A percentile compares a stretch with the other conserved stretches of the same genome.
Evolutionary conservation across 495 filamentous ascomycete species (phyloP).

Genomic region (Achaetomiella virescens): DNA sequence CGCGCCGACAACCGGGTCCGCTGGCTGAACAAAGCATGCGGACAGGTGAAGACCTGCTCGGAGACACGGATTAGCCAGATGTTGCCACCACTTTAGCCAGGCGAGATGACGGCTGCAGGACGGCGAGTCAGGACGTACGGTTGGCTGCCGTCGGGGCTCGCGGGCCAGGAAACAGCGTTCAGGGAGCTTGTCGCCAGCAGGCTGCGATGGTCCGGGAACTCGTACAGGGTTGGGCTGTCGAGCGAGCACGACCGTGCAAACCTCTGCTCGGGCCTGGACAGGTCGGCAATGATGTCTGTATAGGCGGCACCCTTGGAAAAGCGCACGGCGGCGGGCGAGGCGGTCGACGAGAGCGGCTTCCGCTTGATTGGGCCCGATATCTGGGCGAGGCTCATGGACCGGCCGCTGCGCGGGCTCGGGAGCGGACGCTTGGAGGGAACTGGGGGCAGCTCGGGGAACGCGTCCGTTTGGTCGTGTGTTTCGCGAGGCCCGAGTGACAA

Average conservation of each 20-base stretch:
- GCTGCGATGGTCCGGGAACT: constrained; percentile 38
- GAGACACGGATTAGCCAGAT: constrained; percentile 19
- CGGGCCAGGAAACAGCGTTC: constrained; percentile 14
- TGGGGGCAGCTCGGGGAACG: constrained; percentile 21
- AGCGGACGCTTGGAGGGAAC: constrained; percentile 17
- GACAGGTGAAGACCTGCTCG: constrained; percentile 26
- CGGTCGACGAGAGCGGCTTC: constrained; percentile 49
- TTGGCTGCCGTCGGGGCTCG: constrained; percentile 18
- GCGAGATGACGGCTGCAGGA: constrained; percentile 5
- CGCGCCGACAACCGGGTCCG: constrained; percentile 20
- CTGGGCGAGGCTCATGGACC: constrained; percentile 29
- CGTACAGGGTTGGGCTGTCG: constrained; percentile 53
- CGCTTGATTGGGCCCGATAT: constrained; percentile 39
- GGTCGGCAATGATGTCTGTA: constrained; percentile 28
- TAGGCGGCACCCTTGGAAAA: constrained; percentile 43
- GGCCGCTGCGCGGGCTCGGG: constrained; percentile 25
- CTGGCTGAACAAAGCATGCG: constrained; percentile 10
- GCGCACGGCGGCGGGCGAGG: constrained; percentile 44
- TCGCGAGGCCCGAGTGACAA: constrained; percentile 7
- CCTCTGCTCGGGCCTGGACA: constrained; percentile 40
- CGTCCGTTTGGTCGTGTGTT: constrained; percentile 26
- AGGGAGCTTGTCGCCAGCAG: constrained; percentile 13
- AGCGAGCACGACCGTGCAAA: constrained; percentile 46
- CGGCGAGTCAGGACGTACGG: constrained; percentile 21
- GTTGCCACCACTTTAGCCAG: constrained; percentile 25